phyloP scores from a whole-genome alignment of 306 rosid genomes.

The Malus orientalis region DNA sequence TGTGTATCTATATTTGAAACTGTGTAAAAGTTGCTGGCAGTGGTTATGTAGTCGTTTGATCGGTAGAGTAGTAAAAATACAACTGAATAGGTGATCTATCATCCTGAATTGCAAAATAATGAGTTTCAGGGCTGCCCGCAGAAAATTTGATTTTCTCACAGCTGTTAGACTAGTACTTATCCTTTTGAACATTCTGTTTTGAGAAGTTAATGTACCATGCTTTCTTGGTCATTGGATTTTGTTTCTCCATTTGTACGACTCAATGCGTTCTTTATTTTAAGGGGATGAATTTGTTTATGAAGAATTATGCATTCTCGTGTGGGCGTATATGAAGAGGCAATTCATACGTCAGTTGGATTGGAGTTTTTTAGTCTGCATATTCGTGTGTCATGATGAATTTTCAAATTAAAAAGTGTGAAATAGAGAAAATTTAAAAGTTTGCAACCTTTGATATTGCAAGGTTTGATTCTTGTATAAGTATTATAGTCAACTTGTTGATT shows the following conservation, averaged over 20 bases:
- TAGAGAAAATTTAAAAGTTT: not conserved
- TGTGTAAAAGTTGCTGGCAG: not conserved
- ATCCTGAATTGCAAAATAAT: not conserved
- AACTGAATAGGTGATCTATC: not conserved
- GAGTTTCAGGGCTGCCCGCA: not conserved
- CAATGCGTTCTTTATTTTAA: not conserved
- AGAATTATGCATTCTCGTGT: not conserved
- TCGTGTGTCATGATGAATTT: not conserved
- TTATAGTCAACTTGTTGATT: not conserved
- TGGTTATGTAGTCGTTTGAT: not conserved
- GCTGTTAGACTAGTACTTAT: not conserved
- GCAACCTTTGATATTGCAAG: not conserved
- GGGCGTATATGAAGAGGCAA: not conserved
- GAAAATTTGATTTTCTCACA: not conserved
- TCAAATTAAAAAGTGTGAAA: not conserved
- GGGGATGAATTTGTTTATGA: not conserved
- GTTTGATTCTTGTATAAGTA: not conserved
- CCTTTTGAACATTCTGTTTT: not conserved
- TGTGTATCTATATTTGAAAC: not conserved
- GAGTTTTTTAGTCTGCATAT: not conserved
- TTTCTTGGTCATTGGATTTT: not conserved
- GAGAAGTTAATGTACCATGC: not conserved
- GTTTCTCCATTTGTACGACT: not conserved
- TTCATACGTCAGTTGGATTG: not conserved
- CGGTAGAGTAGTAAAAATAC: not conserved